A percentile compares a stretch with the other conserved stretches of the same genome.
These are phyloP conservation scores for Alternaria conjuncta DNA, from an alignment of 2,329 filamentous ascomycete species.

Conservation along the genomic window DNA sequence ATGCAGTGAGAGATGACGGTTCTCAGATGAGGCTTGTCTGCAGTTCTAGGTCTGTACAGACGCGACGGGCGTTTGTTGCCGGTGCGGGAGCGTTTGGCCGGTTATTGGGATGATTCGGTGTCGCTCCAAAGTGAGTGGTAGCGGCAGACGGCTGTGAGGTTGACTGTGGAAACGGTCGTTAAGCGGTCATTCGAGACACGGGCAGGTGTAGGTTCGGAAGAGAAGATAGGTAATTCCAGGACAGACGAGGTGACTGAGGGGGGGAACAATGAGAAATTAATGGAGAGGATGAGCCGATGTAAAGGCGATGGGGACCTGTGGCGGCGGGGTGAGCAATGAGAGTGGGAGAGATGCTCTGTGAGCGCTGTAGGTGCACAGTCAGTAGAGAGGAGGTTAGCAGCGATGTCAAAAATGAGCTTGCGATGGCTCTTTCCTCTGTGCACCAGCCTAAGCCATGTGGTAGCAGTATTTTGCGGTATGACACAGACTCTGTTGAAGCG, in stretches of 20 bases:
- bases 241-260: slow-evolving; percentile 14
- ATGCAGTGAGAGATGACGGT: not conserved
- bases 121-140: not conserved
- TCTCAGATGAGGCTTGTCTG: not conserved
- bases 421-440: slow-evolving; percentile 33
- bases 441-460: slow-evolving; percentile 14
- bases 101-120: not conserved
- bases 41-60: not conserved
- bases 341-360: slow-evolving; percentile 23
- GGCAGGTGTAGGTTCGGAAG: slow-evolving; percentile 10
- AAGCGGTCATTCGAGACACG: slow-evolving; percentile 10
- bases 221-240: slow-evolving; percentile 9
- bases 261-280: slow-evolving; percentile 30
- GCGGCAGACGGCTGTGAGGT: not conserved
- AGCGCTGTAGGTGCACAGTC: slow-evolving; percentile 27
- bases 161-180: not conserved
- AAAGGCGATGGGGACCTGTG: slow-evolving; percentile 14
- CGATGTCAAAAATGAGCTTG: slow-evolving; percentile 24
- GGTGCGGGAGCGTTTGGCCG: not conserved
- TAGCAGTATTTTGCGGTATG: not conserved
- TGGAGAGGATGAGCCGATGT: slow-evolving; percentile 22
- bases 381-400: slow-evolving; percentile 22
- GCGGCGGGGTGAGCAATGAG: slow-evolving; percentile 29
- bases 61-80: not conserved
- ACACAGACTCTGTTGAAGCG: slow-evolving; percentile 1